Percentiles rank a stretch among this genome's conserved stretches.
Conservation (phyloP, 2,329 filamentous ascomycete genomes). For the Xylaria sp. region DNA sequence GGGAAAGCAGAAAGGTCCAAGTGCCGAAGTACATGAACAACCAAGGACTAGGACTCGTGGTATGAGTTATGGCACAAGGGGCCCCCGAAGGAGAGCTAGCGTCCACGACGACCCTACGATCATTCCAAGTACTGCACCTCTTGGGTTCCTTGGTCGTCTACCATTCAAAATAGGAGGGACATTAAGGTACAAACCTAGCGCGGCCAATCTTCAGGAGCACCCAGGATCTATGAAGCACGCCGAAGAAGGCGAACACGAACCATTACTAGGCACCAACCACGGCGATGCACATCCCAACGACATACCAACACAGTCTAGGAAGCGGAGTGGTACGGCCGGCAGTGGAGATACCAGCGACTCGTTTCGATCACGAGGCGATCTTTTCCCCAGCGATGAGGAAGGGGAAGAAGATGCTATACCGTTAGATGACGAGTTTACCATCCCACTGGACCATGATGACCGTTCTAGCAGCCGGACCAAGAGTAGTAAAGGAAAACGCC, state of each 20-base stretch:
- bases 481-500: constrained; percentile 69
- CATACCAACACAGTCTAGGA: constrained; percentile 56
- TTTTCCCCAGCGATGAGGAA: constrained; percentile 86
- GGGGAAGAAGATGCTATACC: constrained; percentile 95
- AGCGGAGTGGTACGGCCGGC: constrained; percentile 80
- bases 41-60: constrained; percentile 67
- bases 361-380: constrained; percentile 84
- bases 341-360: constrained; percentile 88
- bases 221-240: constrained; percentile 64
- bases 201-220: constrained; percentile 89
- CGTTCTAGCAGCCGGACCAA: constrained; percentile 73
- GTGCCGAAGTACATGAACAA: constrained; percentile 45
- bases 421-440: constrained; percentile 89
- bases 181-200: constrained; percentile 87
- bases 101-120: constrained; percentile 81
- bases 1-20: constrained; percentile 50
- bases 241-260: constrained; percentile 69
- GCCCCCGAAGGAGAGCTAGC: constrained; percentile 57
- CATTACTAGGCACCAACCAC: constrained; percentile 64
- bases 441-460: constrained; percentile 82
- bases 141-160: constrained; percentile 84
- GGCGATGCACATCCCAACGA: constrained; percentile 38
- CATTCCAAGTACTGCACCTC: constrained; percentile 86
- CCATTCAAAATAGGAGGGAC: constrained; percentile 87
- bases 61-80: constrained; percentile 89